Percentiles rank a stretch among this genome's conserved stretches.
These are phyloP conservation scores for Talaromyces sp. DNA, from an alignment of 2,329 filamentous ascomycete genomes.

Conservation along the genomic window DNA sequence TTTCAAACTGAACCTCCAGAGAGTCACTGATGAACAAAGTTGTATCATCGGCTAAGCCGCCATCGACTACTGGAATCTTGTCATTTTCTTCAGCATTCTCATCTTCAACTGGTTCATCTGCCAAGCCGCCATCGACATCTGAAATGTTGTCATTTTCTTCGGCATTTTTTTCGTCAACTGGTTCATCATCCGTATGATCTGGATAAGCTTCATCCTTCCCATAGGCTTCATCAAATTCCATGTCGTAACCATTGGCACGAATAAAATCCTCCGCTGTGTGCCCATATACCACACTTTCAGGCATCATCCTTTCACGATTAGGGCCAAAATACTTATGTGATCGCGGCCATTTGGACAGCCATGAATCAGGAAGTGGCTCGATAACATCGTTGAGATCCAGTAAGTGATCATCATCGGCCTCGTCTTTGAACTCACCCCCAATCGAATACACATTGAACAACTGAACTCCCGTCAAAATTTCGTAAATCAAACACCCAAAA, in stretches of 20 bases:
- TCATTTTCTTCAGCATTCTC: background rate
- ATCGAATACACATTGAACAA: slow-evolving; percentile 16
- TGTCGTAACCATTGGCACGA: background rate
- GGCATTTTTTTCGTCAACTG: background rate
- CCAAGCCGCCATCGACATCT: background rate
- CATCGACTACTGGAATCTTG: background rate
- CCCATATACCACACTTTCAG: background rate
- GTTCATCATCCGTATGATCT: background rate
- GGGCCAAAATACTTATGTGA: background rate
- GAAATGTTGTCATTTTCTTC: background rate
- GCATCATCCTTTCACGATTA: background rate
- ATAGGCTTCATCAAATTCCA: background rate
- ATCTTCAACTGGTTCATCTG: background rate
- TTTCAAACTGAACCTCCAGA: background rate
- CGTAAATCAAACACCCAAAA: slow-evolving; percentile 28
- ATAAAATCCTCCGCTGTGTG: background rate
- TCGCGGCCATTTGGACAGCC: background rate
- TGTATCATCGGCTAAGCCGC: background rate
- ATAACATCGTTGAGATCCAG: background rate
- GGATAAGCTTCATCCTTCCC: background rate
- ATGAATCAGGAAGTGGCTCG: background rate
- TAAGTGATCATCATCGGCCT: background rate
- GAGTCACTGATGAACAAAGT: background rate
- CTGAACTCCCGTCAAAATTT: slow-evolving; percentile 24
- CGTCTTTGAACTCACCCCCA: background rate